These are phyloP conservation scores for Elaphomyces granulatus DNA, from an alignment of 495 filamentous ascomycete species.

Conservation along the genomic window DNA sequence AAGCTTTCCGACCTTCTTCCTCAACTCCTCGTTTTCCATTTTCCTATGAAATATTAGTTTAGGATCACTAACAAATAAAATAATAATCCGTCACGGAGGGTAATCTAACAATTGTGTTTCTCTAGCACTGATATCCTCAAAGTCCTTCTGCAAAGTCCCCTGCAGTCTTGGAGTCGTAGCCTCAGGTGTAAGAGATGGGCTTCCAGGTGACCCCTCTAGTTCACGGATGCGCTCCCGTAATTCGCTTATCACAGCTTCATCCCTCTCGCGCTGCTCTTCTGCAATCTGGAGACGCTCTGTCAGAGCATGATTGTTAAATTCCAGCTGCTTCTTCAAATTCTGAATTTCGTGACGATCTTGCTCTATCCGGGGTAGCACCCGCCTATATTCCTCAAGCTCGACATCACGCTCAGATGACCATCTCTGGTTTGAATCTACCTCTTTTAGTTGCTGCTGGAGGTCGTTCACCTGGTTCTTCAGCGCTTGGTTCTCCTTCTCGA, in stretches of 20 bases:
- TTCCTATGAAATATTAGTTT: constrained; percentile 20
- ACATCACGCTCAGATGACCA: constrained; percentile 35
- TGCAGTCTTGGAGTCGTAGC: constrained; percentile 28
- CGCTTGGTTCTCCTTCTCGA: constrained; percentile 55
- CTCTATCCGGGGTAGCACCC: constrained; percentile 43
- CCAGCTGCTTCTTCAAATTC: constrained; percentile 39
- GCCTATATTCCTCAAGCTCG: constrained; percentile 44
- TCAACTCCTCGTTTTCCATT: constrained; percentile 31
- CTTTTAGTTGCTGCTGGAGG: constrained; percentile 40
- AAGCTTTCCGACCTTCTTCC: constrained; percentile 26
- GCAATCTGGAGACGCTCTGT: constrained; percentile 37
- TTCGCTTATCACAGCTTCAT: constrained; percentile 40
- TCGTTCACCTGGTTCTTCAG: constrained; percentile 47
- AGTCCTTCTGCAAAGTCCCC: constrained; percentile 32
- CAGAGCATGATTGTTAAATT: constrained; percentile 44
- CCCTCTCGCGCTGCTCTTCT: constrained; percentile 40
- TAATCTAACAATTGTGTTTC: constrained; percentile 28
- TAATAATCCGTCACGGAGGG: background rate
- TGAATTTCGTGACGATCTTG: constrained; percentile 46
- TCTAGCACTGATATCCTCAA: constrained; percentile 29
- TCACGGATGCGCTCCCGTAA: constrained; percentile 39
- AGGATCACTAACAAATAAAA: no score
- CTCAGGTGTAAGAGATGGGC: constrained; percentile 24
- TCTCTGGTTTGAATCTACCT: constrained; percentile 34
- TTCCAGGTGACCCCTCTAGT: constrained; percentile 30